Conservation (phyloP, 768 basidiomycete genomes). For the Lepiota venenata region DNA sequence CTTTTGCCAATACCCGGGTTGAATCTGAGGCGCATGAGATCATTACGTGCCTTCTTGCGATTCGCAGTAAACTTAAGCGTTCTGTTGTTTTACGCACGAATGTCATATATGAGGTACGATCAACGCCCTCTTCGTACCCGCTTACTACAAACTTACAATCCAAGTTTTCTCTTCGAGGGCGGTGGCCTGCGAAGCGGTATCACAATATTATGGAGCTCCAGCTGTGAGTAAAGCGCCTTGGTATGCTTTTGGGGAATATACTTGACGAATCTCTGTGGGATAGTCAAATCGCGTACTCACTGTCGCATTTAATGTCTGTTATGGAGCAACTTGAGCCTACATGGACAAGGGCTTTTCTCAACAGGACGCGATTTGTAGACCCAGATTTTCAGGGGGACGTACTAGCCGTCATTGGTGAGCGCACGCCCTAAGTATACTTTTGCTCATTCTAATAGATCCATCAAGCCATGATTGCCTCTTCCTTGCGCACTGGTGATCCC, state of each 20-base stretch:
- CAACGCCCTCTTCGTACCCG: neutral
- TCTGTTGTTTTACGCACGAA: conserved; percentile 54
- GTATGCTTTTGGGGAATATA: neutral
- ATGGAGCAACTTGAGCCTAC: conserved; percentile 68
- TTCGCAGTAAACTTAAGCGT: conserved; percentile 69
- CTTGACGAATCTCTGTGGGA: conserved; percentile 10
- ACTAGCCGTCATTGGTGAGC: conserved; percentile 73
- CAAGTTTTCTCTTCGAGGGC: conserved; percentile 72
- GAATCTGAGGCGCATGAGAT: conserved; percentile 53
- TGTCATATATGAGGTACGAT: conserved; percentile 60
- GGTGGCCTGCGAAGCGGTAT: conserved; percentile 81
- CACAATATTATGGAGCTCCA: conserved; percentile 66
- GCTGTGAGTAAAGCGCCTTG: conserved; percentile 39
- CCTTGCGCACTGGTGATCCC: conserved; percentile 68
- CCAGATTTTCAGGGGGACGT: conserved; percentile 83
- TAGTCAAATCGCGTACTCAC: conserved; percentile 64
- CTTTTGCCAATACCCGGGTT: conserved; percentile 57
- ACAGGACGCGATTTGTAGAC: conserved; percentile 72
- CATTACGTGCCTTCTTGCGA: conserved; percentile 64
- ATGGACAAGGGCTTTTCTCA: conserved; percentile 77
- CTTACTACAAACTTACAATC: neutral
- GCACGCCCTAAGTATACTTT: neutral
- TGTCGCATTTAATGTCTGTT: conserved; percentile 74
- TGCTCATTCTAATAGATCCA: neutral
- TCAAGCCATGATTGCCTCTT: conserved; percentile 71